Base-by-base conservation (phyloP, 306 rosid species). In the Castanospermum australe region DNA sequence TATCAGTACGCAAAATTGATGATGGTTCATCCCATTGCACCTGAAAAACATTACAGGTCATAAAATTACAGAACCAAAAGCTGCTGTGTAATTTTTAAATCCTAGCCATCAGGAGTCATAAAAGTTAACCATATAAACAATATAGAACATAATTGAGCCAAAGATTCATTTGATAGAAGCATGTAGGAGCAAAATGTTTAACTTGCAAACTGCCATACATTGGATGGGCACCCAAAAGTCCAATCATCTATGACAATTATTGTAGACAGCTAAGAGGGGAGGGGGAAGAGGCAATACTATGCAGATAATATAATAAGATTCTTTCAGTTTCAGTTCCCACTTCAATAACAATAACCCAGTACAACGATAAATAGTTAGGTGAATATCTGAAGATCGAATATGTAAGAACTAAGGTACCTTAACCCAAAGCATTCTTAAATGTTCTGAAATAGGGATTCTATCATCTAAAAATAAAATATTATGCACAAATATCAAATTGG, bases 21-120 rank as follows among this genome's bases (percentile, higher is more conserved):
- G 94, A 91, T 6, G 89, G 90, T 59, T 91, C 97, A 83, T 91
- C 97, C 97, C 97, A 91, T 85, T 91, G 97, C 59, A 91, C 93
- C 93, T 91, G 86, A 83, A 72, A 76, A 6, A 30, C 21, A 78
- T 45, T 24, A 41, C 22, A 25, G 14, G 6, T 11, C 54, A 55
- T 4, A 38, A 38, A 21, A 73, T 55, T 14, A 73, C n/a, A 41
- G 15, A 69, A 69, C 42, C 33, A 47, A 56, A 69, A 59, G 63
- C 30, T 61, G 22, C 30, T 30, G 33, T 38, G 12, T 20, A 28
- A 65, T 18, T 65, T 33, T 36, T 6, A 4, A 28, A 14, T 55
- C 32, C 50, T 55, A 56, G 47, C 47, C 22, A 54, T 56, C 24
- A 32, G 21, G 4, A 17, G 28, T 48, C 61, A 48, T 44, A 25